Evolutionary conservation across 2,329 filamentous ascomycete species (phyloP).

Genomic region (Allantophomopsis lycopodina): DNA sequence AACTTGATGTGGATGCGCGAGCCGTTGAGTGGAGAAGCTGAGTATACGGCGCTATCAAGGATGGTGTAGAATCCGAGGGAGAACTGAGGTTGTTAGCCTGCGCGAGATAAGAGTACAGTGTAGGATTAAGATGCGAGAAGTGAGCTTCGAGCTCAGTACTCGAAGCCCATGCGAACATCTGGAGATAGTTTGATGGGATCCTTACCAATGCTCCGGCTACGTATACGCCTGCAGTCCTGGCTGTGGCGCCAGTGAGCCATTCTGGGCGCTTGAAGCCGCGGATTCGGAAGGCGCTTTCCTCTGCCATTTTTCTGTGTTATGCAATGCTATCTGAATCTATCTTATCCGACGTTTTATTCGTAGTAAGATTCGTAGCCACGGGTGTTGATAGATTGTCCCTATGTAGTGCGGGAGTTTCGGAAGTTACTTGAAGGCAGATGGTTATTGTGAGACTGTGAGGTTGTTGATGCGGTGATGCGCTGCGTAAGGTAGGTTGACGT

Average conservation of each 20-base stretch:
- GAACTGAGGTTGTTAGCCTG: constrained; percentile 31
- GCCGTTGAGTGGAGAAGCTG: constrained; percentile 43
- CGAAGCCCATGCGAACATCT: constrained; percentile 6
- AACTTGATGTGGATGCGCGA: constrained; percentile 50
- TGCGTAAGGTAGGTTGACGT: too few species aligned
- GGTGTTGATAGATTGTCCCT: too few species aligned
- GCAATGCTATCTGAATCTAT: too few species aligned
- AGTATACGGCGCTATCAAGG: constrained; percentile 55
- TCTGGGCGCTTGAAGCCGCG: constrained; percentile 55
- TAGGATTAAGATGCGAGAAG: too few species aligned
- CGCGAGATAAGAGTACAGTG: neutral
- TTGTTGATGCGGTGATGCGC: too few species aligned
- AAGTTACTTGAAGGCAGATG: too few species aligned
- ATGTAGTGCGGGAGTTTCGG: too few species aligned
- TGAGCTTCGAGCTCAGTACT: too few species aligned
- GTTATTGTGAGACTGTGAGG: too few species aligned
- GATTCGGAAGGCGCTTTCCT: constrained; percentile 38
- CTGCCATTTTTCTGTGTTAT: constrained; percentile 31
- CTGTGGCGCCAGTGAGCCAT: constrained; percentile 52
- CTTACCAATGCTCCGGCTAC: constrained; percentile 46
- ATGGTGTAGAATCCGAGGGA: constrained; percentile 56
- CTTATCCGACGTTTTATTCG: too few species aligned
- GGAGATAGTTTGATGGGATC: constrained; percentile 14
- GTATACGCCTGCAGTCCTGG: constrained; percentile 51
- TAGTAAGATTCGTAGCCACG: too few species aligned